Base-by-base conservation (phyloP, 1,139 yeast genomes). In the Yamadazyma atlantica region DNA sequence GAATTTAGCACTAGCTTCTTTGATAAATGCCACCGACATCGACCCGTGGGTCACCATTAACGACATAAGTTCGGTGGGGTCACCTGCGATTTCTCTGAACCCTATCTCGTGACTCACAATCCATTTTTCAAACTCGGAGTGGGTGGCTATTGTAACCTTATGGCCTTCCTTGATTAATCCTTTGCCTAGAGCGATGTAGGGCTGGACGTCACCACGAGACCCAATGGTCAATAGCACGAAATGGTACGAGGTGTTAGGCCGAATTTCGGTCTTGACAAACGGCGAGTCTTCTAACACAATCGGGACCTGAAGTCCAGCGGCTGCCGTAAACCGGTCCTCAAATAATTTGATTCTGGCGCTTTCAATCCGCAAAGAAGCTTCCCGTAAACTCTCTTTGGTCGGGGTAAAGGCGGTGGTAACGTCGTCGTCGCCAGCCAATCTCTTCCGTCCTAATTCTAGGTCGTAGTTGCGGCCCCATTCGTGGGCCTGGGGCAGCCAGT, bases 141-240 rank as follows among this genome's bases (percentile, higher is more conserved):
- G 97, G 0, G 97, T 85, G 0, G 94, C 95, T 42, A 90, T 89
- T 16, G 82, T 80, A 1, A 88, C 95, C 15, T 59, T 60, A 54
- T 90, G 97, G 0, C 97, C 97, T 51, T 90, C 96, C 22, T 69
- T 67, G 33, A 78, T 60, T 34, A 90, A 65, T 0, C 92, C 96
- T 49, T 81, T 79, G 0, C 87, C 94, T n/a, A 90, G 63, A 0
- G 97, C 92, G 46, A 90, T 84, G 55, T 89, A 92, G 0, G 97
- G 97, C 57, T 90, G 97, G 6, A 90, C 97, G 60, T 90, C 97
- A 31, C 97, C 97, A 40, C 97, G 69, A 0, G 96, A 87, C 0
- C 97, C 97, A 54, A 90, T 90, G 0, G 97, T 90, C 41, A 90
- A 63, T 39, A 89, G 64, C 0, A 88, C 83, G 51, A 90, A 77